Evolutionary conservation across 805 yeast genomes (phyloP).

Genomic region (Lipomyces sp.): DNA sequence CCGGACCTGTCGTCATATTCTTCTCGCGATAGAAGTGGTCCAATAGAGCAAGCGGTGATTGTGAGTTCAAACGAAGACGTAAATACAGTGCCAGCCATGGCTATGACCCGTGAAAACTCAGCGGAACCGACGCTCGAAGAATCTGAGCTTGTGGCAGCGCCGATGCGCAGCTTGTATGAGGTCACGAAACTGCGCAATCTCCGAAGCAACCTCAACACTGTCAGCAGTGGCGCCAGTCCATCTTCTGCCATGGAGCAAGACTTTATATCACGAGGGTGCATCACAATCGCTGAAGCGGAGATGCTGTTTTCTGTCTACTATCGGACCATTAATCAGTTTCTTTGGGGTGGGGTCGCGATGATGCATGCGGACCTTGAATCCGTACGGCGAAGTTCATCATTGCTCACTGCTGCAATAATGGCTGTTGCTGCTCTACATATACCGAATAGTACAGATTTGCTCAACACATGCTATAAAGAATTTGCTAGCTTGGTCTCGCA

Average conservation of each 20-base stretch:
- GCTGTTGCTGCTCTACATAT: constrained; percentile 6
- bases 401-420: constrained; percentile 1
- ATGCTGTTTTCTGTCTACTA: neutral
- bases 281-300: neutral
- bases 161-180: constrained; percentile 5
- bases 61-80: neutral
- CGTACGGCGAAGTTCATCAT: constrained; percentile 3
- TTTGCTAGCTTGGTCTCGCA: neutral
- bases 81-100: neutral
- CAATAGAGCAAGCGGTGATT: neutral
- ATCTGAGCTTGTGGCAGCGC: constrained; percentile 4
- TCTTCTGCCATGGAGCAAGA: neutral
- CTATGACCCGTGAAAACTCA: neutral
- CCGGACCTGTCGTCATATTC: neutral
- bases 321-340: constrained; percentile 2
- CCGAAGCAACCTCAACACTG: constrained; percentile 1
- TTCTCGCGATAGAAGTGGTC: neutral
- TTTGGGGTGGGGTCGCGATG: constrained; percentile 9
- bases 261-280: neutral
- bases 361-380: constrained; percentile 1
- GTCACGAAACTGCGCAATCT: constrained; percentile 8
- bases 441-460: neutral
- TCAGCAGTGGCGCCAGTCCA: neutral
- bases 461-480: constrained; percentile 5
- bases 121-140: neutral